These are phyloP conservation scores for Claviceps sp. DNA, from an alignment of 2,329 filamentous ascomycete genomes.

Conservation along the genomic window DNA sequence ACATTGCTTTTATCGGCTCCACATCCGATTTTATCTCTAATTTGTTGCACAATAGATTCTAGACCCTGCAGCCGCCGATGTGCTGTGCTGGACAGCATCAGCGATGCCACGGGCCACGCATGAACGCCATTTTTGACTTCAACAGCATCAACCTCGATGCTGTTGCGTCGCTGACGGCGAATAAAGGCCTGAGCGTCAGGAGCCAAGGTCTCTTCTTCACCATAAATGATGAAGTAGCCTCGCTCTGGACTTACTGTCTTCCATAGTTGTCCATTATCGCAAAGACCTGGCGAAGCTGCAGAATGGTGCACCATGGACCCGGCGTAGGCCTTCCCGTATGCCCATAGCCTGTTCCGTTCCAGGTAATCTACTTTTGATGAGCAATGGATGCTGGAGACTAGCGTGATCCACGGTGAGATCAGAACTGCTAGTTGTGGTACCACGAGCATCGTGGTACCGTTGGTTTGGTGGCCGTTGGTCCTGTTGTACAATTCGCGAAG, in stretches of 20 bases:
- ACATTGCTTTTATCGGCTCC: slow-evolving; percentile 8
- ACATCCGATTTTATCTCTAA: slow-evolving; percentile 19
- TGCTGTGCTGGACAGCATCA: slow-evolving; percentile 39
- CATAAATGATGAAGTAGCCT: slow-evolving; percentile 60
- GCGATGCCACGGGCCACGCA: slow-evolving; percentile 64
- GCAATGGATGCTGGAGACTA: slow-evolving; percentile 53
- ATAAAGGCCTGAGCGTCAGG: slow-evolving; percentile 53
- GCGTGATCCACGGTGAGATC: slow-evolving; percentile 70
- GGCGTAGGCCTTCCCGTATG: slow-evolving; percentile 57
- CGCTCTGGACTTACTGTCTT: slow-evolving; percentile 47
- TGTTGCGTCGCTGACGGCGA: slow-evolving; percentile 36
- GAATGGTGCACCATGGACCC: slow-evolving; percentile 24
- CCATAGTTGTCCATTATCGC: slow-evolving; percentile 54
- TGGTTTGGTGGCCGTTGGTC: not conserved
- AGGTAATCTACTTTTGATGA: slow-evolving; percentile 67
- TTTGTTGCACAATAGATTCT: slow-evolving; percentile 24
- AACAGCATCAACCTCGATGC: slow-evolving; percentile 39
- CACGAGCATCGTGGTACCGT: slow-evolving; percentile 12
- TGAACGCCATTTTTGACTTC: slow-evolving; percentile 58
- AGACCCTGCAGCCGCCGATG: slow-evolving; percentile 40
- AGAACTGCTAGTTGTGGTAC: slow-evolving; percentile 46
- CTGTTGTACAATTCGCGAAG: slow-evolving; percentile 48
- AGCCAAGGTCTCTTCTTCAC: slow-evolving; percentile 65
- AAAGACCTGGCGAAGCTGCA: slow-evolving; percentile 52
- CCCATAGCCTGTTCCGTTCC: slow-evolving; percentile 49